Evolutionary conservation across 257 asterid species (phyloP).

Genomic region (Coffea canephora): DNA sequence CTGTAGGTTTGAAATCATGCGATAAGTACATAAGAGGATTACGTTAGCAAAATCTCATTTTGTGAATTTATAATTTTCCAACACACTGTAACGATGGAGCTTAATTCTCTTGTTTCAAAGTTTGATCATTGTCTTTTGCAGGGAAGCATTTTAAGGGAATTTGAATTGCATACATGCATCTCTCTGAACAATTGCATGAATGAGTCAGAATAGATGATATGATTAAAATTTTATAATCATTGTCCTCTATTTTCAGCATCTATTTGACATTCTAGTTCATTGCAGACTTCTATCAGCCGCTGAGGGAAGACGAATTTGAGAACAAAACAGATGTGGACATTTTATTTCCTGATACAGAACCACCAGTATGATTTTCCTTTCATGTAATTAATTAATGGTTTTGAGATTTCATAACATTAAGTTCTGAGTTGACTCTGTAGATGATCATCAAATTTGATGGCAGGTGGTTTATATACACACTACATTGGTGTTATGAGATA

Average conservation of each 20-base stretch:
- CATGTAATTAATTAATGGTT: not conserved
- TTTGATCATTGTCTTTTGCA: not conserved
- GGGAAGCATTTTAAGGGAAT: not conserved
- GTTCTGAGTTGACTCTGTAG: not conserved
- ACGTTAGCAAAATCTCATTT: not conserved
- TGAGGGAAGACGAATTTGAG: constrained; percentile 71
- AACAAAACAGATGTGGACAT: constrained; percentile 65
- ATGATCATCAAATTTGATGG: not conserved
- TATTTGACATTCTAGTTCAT: constrained; percentile 6
- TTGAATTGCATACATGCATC: not conserved
- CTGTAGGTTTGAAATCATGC: not conserved
- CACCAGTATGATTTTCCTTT: constrained; percentile 55
- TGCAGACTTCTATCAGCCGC: constrained; percentile 82
- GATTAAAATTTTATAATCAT: not conserved
- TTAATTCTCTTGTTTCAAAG: not conserved
- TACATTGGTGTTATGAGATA: not conserved
- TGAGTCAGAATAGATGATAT: not conserved
- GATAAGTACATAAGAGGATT: not conserved
- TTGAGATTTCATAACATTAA: not conserved
- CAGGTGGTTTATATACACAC: not conserved
- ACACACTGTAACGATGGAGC: not conserved
- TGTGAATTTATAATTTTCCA: too few relatives aligned
- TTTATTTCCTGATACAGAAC: constrained; percentile 61
- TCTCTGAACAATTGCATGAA: not conserved
- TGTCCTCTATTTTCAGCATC: not conserved